Evolutionary conservation across 768 basidiomycete genomes (phyloP), one percentile per base, ranked within the genome.

Genomic region (Hericium alpestre): DNA sequence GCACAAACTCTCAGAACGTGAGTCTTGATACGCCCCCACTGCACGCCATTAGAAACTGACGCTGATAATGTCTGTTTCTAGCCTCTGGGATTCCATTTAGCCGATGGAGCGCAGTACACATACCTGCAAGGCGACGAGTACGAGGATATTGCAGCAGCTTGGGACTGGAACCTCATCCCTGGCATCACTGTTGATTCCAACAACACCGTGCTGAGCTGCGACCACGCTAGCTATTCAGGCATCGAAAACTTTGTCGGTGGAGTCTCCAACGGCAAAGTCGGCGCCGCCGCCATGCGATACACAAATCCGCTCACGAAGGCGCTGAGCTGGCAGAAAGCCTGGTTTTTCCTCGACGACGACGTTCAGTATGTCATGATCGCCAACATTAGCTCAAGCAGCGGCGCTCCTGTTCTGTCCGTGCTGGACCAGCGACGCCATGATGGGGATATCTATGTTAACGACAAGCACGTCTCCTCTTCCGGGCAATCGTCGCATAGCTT

Each of bases 91-190:
- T 86, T 87, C 70, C 86, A 89, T 63, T 72, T 89, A 8, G 75
- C 83, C 4, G 83, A 86, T 55, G 86, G 86, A 3, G 75, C 76
- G 0, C 65, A 81, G 10, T 81, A 83, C 66, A 87, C 81, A 0
- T 86, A 87, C 66, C 63, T 83, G 22, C 69, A 70, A 51, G 87
- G 86, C 13, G 71, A 79, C 61, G 86, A 88, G 66, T 88, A 87
- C 65, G 82, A 85, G 64, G 84, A 87, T 62, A 87, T 87, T 38
- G 70, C 80, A 3, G 86, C 80, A 2, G 74, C 80, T 2, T 86
- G 85, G 86, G 84, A 89, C 67, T 89, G 87, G 87, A 81, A 86
- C 61, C 74, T 86, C 7, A 81, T 89, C 48, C 86, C 87, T 7
- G 86, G 87, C 0, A 87, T 73, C 38, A 88, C 87, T 1, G 74